These are phyloP conservation scores for Venturia nashicola DNA, from an alignment of 2,329 filamentous ascomycete species.

Conservation along the genomic window DNA sequence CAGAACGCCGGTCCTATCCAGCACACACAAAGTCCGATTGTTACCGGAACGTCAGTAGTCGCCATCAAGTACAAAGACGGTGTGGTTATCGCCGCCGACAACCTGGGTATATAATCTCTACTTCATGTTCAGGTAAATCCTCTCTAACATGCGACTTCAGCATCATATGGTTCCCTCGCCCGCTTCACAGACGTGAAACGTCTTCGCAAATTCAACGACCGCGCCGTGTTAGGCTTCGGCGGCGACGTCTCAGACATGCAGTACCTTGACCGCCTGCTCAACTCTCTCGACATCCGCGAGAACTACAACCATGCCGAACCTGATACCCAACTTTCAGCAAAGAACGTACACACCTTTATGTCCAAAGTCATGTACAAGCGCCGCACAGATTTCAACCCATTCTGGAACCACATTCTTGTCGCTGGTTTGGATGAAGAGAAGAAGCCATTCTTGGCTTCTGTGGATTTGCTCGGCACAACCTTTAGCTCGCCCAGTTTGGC, in stretches of 20 bases:
- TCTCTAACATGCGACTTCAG: conserved; percentile 32
- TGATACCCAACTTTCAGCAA: conserved; percentile 54
- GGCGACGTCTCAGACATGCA: conserved; percentile 99
- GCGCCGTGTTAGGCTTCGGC: conserved; percentile 81
- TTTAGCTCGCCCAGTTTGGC: conserved; percentile 81
- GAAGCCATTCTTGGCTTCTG: conserved; percentile 80
- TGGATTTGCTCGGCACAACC: conserved; percentile 85
- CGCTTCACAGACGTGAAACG: conserved; percentile 96
- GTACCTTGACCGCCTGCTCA: conserved; percentile 86
- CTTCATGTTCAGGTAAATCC: not conserved
- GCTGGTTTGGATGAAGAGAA: conserved; percentile 68
- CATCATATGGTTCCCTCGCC: conserved; percentile 89
- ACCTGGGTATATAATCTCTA: conserved; percentile 53
- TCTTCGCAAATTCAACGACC: conserved; percentile 74
- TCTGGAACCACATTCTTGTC: conserved; percentile 93
- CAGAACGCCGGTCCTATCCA: conserved; percentile 59
- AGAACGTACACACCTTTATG: conserved; percentile 94
- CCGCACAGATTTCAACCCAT: conserved; percentile 87
- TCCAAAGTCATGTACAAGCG: conserved; percentile 93
- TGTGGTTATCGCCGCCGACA: conserved; percentile 93
- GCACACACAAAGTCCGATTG: conserved; percentile 84
- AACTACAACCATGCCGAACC: conserved; percentile 50
- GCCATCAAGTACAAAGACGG: conserved; percentile 94
- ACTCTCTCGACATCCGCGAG: conserved; percentile 76
- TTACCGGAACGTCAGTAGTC: conserved; percentile 92